Conservation (phyloP, 1,284 basidiomycete genomes). For the Ceratobasidium sp. region DNA sequence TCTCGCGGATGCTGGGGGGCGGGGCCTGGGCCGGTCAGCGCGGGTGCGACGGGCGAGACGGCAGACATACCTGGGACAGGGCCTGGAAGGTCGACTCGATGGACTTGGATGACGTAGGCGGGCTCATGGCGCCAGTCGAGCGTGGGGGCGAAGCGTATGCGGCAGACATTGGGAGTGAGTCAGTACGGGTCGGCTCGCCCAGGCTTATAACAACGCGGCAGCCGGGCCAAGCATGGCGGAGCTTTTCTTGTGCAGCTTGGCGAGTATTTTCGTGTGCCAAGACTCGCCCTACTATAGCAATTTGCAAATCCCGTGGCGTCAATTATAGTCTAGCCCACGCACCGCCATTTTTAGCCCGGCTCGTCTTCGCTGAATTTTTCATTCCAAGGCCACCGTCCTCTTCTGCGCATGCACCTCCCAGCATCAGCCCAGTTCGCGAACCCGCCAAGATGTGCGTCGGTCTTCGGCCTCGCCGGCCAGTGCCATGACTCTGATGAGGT, state of each 20-base stretch:
- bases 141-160: slow-evolving; percentile 45
- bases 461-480: neutral
- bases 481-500: slow-evolving; percentile 12
- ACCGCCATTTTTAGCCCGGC: neutral
- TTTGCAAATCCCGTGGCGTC: neutral
- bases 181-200: neutral
- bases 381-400: neutral
- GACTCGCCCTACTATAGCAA: neutral
- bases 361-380: neutral
- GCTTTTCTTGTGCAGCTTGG: slow-evolving; percentile 12
- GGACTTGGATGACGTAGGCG: slow-evolving; percentile 51
- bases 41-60: slow-evolving; percentile 46
- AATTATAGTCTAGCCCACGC: slow-evolving; percentile 2
- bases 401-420: slow-evolving; percentile 6
- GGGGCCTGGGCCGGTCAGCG: slow-evolving; percentile 62
- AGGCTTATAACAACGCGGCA: neutral
- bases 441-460: neutral
- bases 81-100: slow-evolving; percentile 61
- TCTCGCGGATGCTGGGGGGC: slow-evolving; percentile 83
- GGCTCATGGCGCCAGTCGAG: slow-evolving; percentile 47
- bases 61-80: slow-evolving; percentile 60
- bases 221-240: neutral
- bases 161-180: neutral
- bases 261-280: neutral
- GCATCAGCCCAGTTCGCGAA: neutral